Evolutionary conservation across 2,329 filamentous ascomycete species (phyloP), one percentile per base, ranked within the genome.

Genomic region (Emergomyces africanus): DNA sequence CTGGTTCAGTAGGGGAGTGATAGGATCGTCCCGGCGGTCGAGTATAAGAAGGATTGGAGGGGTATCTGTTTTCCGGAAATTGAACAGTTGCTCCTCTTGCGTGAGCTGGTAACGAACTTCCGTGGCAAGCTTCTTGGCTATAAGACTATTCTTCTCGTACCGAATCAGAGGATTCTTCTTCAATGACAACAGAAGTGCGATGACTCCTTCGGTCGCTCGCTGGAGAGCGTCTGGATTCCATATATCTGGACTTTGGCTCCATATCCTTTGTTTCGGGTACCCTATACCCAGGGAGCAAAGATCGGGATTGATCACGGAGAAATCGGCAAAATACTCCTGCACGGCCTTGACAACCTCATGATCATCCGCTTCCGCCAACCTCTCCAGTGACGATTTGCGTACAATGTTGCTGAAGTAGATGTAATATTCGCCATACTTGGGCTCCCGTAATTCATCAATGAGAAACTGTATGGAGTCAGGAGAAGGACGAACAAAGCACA

Each of bases 341-440:
- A 99, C 88, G 14, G 84, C 80, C 70, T 91, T 95, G 64, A 99
- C 92, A 41, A 99, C 90, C 74, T 99, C 95, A 69, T 99, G 90
- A 66, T 96, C 91, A 71, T 99, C 94, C 30, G 94, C 91, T 78
- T 99, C 95, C 39, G 94, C 94, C 49, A 99, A 79, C 49, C 94
- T 84, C 72, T 99, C 94, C 28, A 99, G 79, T 0, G 92, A 89
- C 1, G 94, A 97, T 75, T 99, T 99, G 74, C 95, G 95, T 69
- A 94, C 86, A 61, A 99, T 88, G 72, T 99, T 99, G 78, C 90
- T 97, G 73, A 99, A 96, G 74, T 95, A 96, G 59, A 99, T 82
- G 69, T 95, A 85, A 75, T 99, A 99, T 76, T 99, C 94, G 64
- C 94, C 92, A 67, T 99, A 99, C 71, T 91, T 96, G 4, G 94